Conservation (phyloP, 129 eudicot genomes). For the Solidago caesia region DNA sequence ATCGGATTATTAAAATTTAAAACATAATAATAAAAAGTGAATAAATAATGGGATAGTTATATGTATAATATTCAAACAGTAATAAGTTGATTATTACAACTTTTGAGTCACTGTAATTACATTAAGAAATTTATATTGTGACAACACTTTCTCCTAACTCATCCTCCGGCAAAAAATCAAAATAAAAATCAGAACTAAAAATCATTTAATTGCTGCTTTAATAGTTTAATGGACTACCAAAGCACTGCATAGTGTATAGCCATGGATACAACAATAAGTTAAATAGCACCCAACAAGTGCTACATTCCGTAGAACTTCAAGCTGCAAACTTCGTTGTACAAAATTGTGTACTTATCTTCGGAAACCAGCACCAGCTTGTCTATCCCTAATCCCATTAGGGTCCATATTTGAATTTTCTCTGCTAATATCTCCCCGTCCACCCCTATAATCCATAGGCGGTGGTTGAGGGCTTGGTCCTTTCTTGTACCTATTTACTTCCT, state of each 20-base stretch:
- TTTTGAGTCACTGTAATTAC: too few species aligned
- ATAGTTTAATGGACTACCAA: conserved; percentile 18
- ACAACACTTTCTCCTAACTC: too few species aligned
- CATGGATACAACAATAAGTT: conserved; percentile 18
- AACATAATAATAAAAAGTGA: too few species aligned
- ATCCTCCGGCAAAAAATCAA: too few species aligned
- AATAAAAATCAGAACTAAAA: too few species aligned
- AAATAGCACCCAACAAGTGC: conserved; percentile 25
- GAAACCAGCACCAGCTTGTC: conserved; percentile 24
- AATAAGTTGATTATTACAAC: too few species aligned
- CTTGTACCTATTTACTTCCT: conserved; percentile 52
- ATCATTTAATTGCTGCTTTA: background rate
- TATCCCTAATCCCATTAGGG: conserved; percentile 26
- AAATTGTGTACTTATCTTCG: conserved; percentile 31
- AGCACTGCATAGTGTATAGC: background rate
- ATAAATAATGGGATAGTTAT: too few species aligned
- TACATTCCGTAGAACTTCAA: conserved; percentile 13
- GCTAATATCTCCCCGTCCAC: conserved; percentile 27
- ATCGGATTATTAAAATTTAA: too few species aligned
- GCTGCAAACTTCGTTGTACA: conserved; percentile 17
- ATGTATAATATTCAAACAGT: too few species aligned
- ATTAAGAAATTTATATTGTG: too few species aligned
- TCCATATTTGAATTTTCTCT: conserved; percentile 31
- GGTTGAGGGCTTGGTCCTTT: conserved; percentile 28
- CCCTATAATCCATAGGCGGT: conserved; percentile 26